A percentile compares a stretch with the other conserved stretches of the same genome.
Conservation (phyloP, 148 eudicot species). For the Suaeda aralocaspica region DNA sequence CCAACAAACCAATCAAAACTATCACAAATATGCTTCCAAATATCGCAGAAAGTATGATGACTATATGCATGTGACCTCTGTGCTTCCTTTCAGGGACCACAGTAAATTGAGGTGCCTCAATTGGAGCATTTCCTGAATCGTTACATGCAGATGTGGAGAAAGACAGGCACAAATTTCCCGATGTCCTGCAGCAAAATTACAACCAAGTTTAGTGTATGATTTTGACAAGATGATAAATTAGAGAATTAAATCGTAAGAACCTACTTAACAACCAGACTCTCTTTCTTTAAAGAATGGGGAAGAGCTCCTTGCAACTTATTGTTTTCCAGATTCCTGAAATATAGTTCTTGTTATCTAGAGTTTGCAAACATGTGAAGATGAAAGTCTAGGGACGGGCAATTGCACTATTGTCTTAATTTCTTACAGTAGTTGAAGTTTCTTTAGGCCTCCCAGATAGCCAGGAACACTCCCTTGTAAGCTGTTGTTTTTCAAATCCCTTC, state of each 20-base stretch:
- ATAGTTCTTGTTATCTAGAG: background rate
- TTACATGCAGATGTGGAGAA: constrained; percentile 46
- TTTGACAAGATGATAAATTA: background rate
- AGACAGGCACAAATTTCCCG: constrained; percentile 69
- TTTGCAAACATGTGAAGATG: background rate
- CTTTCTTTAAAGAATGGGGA: constrained; percentile 55
- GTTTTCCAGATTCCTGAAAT: constrained; percentile 64
- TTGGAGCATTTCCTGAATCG: constrained; percentile 36
- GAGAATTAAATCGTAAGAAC: background rate
- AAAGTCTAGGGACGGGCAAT: background rate
- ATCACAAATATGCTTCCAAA: constrained; percentile 39
- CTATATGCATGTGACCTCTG: constrained; percentile 34
- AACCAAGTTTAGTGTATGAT: background rate
- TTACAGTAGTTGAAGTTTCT: constrained; percentile 68
- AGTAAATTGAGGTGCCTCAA: constrained; percentile 63
- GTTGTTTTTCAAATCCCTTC: constrained; percentile 69
- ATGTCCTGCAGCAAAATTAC: constrained; percentile 38
- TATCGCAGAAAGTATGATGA: constrained; percentile 39
- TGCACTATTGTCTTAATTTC: constrained; percentile 21
- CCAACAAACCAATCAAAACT: constrained; percentile 27
- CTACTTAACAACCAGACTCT: constrained; percentile 60
- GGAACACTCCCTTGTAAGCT: constrained; percentile 65
- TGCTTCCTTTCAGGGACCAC: constrained; percentile 44
- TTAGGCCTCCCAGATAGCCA: constrained; percentile 47
- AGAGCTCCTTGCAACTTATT: constrained; percentile 67